These are phyloP conservation scores for Metschnikowia chrysomelidarum DNA, from an alignment of 805 yeast species.

Conservation along the genomic window DNA sequence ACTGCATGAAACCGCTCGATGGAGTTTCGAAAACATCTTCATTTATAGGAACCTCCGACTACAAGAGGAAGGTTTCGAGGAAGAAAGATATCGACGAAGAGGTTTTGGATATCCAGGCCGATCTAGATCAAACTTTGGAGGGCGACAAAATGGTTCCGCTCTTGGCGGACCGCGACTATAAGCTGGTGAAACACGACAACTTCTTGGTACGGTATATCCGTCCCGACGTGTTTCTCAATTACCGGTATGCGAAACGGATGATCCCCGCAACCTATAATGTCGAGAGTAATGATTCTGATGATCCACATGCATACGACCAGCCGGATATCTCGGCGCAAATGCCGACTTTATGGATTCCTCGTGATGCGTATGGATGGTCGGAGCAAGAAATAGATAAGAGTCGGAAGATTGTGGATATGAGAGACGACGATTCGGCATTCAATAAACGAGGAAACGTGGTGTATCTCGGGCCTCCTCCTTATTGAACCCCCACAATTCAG, in stretches of 20 bases:
- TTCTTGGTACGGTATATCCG: slow-evolving; percentile 48
- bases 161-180: slow-evolving; percentile 65
- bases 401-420: slow-evolving; percentile 53
- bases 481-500: too few relatives aligned
- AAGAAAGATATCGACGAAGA: slow-evolving; percentile 20
- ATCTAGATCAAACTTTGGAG: slow-evolving; percentile 17
- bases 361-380: slow-evolving; percentile 83
- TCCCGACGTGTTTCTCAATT: slow-evolving; percentile 61
- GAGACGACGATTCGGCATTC: slow-evolving; percentile 67
- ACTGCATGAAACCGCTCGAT: slow-evolving; percentile 74
- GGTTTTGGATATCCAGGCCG: slow-evolving; percentile 22
- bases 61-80: slow-evolving; percentile 26
- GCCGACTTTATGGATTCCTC: slow-evolving; percentile 91
- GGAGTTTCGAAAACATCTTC: slow-evolving; percentile 67
- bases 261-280: slow-evolving; percentile 36
- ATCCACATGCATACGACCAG: slow-evolving; percentile 65
- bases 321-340: slow-evolving; percentile 70
- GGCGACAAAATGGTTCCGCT: slow-evolving; percentile 47
- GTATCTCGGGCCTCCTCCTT: slow-evolving; percentile 35
- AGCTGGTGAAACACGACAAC: slow-evolving; percentile 35
- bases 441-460: slow-evolving; percentile 31
- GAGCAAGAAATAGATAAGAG: slow-evolving; percentile 55
- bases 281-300: slow-evolving; percentile 45
- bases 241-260: slow-evolving; percentile 30
- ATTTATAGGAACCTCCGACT: slow-evolving; percentile 35